These are phyloP conservation scores for Solanum hybrid DNA, from an alignment of 305 asterid genomes.

Conservation along the genomic window DNA sequence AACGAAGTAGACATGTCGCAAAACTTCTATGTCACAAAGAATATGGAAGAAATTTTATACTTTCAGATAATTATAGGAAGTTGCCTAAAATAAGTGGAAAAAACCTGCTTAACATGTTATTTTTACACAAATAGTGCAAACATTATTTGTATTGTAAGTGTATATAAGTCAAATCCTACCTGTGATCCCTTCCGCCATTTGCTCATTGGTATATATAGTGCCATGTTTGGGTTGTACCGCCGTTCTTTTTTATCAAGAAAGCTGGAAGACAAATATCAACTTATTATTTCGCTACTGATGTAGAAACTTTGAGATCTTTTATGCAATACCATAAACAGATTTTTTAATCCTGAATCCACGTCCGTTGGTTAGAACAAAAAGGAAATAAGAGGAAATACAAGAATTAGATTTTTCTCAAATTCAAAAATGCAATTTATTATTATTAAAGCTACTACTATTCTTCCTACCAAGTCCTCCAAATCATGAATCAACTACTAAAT, in stretches of 20 bases:
- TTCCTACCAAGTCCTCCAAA: not conserved
- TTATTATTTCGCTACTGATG: not conserved
- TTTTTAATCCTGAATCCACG: not conserved
- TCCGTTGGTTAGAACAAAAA: not conserved
- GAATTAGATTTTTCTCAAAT: not conserved
- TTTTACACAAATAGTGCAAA: not conserved
- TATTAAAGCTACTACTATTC: not conserved
- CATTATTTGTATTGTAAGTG: not conserved
- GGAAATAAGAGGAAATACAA: not conserved
- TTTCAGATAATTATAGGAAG: not conserved
- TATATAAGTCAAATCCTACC: conserved; percentile 17
- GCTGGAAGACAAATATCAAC: conserved; percentile 24
- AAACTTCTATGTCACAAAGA: not conserved
- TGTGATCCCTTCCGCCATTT: conserved; percentile 98
- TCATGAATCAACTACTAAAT: not conserved
- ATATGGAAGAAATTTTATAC: not conserved
- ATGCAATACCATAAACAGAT: not conserved
- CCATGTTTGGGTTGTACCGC: conserved; percentile 79
- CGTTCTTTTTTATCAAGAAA: conserved; percentile 63
- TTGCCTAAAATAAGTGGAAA: not conserved
- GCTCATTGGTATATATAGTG: conserved; percentile 60
- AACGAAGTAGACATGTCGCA: not conserved
- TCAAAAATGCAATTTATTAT: not conserved
- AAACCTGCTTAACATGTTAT: not conserved
- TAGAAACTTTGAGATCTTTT: not conserved